Evolutionary conservation across 1,284 basidiomycete species (phyloP), one percentile per base, ranked within the genome.

Genomic region (Cutaneotrichosporon sp.): DNA sequence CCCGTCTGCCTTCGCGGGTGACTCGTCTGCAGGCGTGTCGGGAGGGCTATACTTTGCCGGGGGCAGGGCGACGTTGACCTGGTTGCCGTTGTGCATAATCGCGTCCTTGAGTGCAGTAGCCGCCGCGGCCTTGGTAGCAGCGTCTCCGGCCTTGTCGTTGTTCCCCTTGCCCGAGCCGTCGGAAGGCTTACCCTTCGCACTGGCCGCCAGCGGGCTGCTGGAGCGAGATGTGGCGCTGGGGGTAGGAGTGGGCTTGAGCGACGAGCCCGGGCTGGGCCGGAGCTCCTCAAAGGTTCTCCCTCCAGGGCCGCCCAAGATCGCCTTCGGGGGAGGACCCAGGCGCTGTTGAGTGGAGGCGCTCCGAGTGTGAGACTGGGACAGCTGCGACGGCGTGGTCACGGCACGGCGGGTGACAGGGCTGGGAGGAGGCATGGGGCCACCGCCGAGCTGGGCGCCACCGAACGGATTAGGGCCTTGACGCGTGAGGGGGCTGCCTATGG

Each of bases 241-340:
- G 18, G 47, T 16, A 3, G 47, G 47, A 9, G 47, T 29, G 27
- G 47, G 47, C 47, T 50, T 50, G 47, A 50, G 47, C 25, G 47
- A 50, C 18, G 47, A 50, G 16, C 47, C 27, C 7, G 47, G 47
- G 14, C 25, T 50, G 47, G 47, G 47, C 5, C 51, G 51, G 59
- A 68, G 67, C 59, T 77, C 74, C 20, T 77, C 74, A 27, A 69
- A 77, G 3, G 74, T 74, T 59, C 67, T 71, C 16, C 75, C 75
- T 3, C 72, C 71, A 14, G 71, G 71, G 25, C 75, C 75, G 25
- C 75, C 75, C 10, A 77, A 66, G 54, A 71, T 68, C 1, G 75
- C 74, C 59, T 77, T 73, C 1, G 75, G 74, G 4, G 75, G 75
- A 27, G 70, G 70, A 18, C 71, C 70, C 4, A 66, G 56, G 27